Percentiles rank a stretch among this genome's conserved stretches.
Evolutionary conservation across 108 stramenopile genomes (phyloP).

Genomic region (Mayamaea pseudoterrestris): DNA sequence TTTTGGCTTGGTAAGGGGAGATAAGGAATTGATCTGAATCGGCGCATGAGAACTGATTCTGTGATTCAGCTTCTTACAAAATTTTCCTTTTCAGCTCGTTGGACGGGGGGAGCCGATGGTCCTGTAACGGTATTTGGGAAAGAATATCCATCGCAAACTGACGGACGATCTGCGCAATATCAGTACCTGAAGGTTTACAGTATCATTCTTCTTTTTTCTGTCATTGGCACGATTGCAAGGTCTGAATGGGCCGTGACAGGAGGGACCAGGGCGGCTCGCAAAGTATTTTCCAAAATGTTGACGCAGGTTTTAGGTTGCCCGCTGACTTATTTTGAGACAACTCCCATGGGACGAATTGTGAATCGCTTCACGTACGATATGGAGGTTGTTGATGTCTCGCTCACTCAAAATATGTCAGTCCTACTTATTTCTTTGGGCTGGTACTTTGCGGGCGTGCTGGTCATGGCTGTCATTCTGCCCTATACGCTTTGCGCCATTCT

Average conservation of each 20-base stretch:
- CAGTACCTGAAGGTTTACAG: constrained; percentile 44
- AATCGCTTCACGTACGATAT: constrained; percentile 92
- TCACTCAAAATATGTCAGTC: constrained; percentile 62
- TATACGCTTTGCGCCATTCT: constrained; percentile 47
- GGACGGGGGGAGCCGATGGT: constrained; percentile 44
- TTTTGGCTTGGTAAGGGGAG: constrained; percentile 82
- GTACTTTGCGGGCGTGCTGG: constrained; percentile 43
- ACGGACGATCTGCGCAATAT: constrained; percentile 52
- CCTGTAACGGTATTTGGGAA: constrained; percentile 37
- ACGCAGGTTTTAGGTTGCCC: constrained; percentile 20
- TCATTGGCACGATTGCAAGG: constrained; percentile 35
- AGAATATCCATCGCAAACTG: constrained; percentile 41
- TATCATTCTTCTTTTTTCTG: constrained; percentile 34
- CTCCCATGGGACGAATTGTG: constrained; percentile 85
- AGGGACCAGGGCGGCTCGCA: constrained; percentile 18
- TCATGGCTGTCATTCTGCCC: constrained; percentile 63
- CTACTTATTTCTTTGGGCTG: constrained; percentile 53
- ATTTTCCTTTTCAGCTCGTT: too few relatives aligned
- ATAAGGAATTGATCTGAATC: too few relatives aligned
- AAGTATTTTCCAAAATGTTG: constrained; percentile 37
- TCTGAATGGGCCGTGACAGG: constrained; percentile 41
- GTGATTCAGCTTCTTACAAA: too few relatives aligned
- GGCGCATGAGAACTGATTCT: too few relatives aligned
- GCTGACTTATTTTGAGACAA: constrained; percentile 90
- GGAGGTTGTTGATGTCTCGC: constrained; percentile 65